These are phyloP conservation scores for Pyrenophora seminiperda DNA, from an alignment of 2,329 filamentous ascomycete genomes.

Conservation along the genomic window DNA sequence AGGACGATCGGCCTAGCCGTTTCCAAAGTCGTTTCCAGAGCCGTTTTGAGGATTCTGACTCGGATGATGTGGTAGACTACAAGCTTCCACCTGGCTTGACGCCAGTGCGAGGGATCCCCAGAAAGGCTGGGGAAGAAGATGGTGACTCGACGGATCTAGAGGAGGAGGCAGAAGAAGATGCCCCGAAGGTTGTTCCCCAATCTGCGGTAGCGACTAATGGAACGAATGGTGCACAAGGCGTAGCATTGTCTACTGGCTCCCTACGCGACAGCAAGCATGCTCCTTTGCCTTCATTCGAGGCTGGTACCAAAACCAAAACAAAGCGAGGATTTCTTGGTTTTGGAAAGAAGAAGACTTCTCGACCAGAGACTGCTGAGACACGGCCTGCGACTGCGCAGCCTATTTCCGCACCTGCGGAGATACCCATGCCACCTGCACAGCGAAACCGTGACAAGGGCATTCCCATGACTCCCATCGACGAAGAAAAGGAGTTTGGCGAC, in stretches of 20 bases:
- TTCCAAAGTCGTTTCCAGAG: slow-evolving; percentile 54
- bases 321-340: slow-evolving; percentile 57
- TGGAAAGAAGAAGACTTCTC: slow-evolving; percentile 64
- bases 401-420: slow-evolving; percentile 33
- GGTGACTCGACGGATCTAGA: slow-evolving; percentile 61
- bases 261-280: slow-evolving; percentile 48
- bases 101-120: slow-evolving; percentile 66
- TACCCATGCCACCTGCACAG: slow-evolving; percentile 38
- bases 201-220: slow-evolving; percentile 22
- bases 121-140: slow-evolving; percentile 59
- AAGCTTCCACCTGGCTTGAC: slow-evolving; percentile 49
- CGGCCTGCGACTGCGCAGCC: slow-evolving; percentile 37
- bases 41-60: slow-evolving; percentile 57
- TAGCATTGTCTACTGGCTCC: slow-evolving; percentile 45
- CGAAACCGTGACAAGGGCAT: slow-evolving; percentile 31
- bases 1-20: slow-evolving; percentile 35
- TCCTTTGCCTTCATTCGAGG: slow-evolving; percentile 31
- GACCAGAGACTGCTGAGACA: slow-evolving; percentile 38
- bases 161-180: slow-evolving; percentile 47
- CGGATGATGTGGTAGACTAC: slow-evolving; percentile 58
- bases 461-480: slow-evolving; percentile 43
- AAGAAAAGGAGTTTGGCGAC: slow-evolving; percentile 38
- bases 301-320: slow-evolving; percentile 45
- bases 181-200: slow-evolving; percentile 17
- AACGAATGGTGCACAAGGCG: slow-evolving; percentile 33